phyloP scores from a whole-genome alignment of 805 yeast genomes.

The Zygosaccharomyces kombuchaensis region DNA sequence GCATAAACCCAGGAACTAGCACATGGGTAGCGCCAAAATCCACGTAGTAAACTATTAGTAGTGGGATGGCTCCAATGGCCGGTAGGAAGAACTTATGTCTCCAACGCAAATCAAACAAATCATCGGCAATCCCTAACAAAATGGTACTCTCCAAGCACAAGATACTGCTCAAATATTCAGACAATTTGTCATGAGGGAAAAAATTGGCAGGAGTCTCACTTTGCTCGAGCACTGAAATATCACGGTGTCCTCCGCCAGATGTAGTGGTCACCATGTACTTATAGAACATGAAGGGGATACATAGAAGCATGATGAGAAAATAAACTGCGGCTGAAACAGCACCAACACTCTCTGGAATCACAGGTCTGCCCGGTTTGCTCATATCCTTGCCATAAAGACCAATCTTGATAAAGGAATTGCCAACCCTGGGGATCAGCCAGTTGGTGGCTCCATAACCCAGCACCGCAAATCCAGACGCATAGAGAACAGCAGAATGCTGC shows the following conservation, averaged over 20 bases:
- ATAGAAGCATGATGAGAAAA: conserved; percentile 71
- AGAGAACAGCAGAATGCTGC: conserved; percentile 26
- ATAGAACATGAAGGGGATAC: conserved; percentile 84
- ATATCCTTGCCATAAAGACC: conserved; percentile 87
- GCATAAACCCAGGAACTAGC: conserved; percentile 68
- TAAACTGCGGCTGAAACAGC: conserved; percentile 79
- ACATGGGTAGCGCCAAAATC: conserved; percentile 91
- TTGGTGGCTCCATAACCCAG: conserved; percentile 61
- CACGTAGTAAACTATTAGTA: conserved; percentile 84
- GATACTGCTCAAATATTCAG: conserved; percentile 82
- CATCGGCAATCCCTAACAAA: conserved; percentile 86
- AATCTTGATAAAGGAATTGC: conserved; percentile 60
- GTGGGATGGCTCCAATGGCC: conserved; percentile 88
- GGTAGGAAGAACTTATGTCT: conserved; percentile 95
- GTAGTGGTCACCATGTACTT: conserved; percentile 60
- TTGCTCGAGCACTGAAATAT: conserved; percentile 17
- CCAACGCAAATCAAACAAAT: conserved; percentile 94
- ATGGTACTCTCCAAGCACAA: conserved; percentile 80
- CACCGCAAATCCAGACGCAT: conserved; percentile 64
- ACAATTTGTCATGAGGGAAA: conserved; percentile 78
- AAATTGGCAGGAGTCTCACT: conserved; percentile 17
- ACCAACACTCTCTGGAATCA: conserved; percentile 91
- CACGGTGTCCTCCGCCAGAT: conserved; percentile 55
- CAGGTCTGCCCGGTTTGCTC: conserved; percentile 68
- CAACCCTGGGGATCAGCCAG: conserved; percentile 63